phyloP scores from a whole-genome alignment of 768 basidiomycete species.

The Hortiboletus flavorubellus region DNA sequence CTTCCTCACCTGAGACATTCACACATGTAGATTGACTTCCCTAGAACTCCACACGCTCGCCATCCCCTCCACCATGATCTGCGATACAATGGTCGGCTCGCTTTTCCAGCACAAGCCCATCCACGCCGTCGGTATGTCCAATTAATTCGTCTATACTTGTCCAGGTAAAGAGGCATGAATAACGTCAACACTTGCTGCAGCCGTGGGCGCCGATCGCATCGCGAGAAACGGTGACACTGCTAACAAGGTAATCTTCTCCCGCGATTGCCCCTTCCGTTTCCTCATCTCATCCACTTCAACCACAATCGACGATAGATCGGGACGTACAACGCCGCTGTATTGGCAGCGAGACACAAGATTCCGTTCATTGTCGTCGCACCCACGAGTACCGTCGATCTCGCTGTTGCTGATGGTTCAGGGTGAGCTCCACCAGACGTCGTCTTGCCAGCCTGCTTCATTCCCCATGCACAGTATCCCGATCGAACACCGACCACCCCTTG shows the following conservation, averaged over 20 bases:
- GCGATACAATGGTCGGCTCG: slow-evolving; percentile 97
- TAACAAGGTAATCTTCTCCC: slow-evolving; percentile 64
- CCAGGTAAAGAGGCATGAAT: background rate
- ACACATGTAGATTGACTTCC: slow-evolving; percentile 67
- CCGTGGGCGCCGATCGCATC: slow-evolving; percentile 85
- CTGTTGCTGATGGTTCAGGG: slow-evolving; percentile 66
- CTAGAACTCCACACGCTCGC: slow-evolving; percentile 82
- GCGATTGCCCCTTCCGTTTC: background rate
- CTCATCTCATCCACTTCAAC: background rate
- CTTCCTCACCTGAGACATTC: background rate
- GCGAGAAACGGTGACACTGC: slow-evolving; percentile 95
- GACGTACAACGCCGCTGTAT: slow-evolving; percentile 93
- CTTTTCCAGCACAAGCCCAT: slow-evolving; percentile 85
- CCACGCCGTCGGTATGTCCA: slow-evolving; percentile 65
- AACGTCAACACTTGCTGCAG: slow-evolving; percentile 32
- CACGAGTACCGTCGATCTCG: slow-evolving; percentile 86
- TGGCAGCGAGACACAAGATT: slow-evolving; percentile 82
- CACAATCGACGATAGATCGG: slow-evolving; percentile 52
- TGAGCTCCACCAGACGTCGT: slow-evolving; percentile 18
- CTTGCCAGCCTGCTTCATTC: background rate
- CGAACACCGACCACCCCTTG: slow-evolving; percentile 84
- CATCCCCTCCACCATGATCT: slow-evolving; percentile 90
- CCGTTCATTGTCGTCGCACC: slow-evolving; percentile 95
- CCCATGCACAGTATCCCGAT: slow-evolving; percentile 67
- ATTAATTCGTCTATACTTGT: background rate